These are phyloP conservation scores for Rhizophora apiculata DNA, from an alignment of 345 rosid genomes.

Conservation along the genomic window DNA sequence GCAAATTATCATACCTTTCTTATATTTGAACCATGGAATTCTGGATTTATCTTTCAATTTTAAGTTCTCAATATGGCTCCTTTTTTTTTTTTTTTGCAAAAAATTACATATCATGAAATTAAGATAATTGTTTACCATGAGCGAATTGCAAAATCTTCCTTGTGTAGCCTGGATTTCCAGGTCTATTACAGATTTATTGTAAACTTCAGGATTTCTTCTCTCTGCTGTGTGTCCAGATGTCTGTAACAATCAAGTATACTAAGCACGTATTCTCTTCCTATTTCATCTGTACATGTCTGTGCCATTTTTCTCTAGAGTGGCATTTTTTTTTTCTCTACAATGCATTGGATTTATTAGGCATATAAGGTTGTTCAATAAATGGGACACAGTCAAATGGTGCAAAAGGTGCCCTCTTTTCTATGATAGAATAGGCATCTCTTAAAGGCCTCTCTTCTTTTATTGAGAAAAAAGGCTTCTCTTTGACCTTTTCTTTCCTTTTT, in stretches of 20 bases:
- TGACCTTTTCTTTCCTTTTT: slow-evolving; percentile 17
- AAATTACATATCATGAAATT: not conserved
- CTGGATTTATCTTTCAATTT: not conserved
- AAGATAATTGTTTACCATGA: not conserved
- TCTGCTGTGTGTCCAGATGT: not conserved
- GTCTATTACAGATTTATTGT: not conserved
- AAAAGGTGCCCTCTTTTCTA: not conserved
- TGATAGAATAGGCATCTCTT: not conserved
- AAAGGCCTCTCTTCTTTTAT: not conserved
- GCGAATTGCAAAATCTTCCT: not conserved
- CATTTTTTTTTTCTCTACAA: not conserved
- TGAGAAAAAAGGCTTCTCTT: not conserved
- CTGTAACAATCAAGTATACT: not conserved
- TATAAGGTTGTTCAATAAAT: too few species aligned
- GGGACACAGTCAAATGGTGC: too few species aligned
- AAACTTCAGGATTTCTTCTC: too few species aligned
- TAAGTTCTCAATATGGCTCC: not conserved
- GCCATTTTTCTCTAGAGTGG: not conserved
- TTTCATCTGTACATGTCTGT: not conserved
- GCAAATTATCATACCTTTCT: slow-evolving; percentile 8
- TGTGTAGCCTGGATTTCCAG: not conserved
- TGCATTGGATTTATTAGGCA: too few species aligned
- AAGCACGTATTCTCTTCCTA: not conserved
- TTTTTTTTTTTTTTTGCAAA: not conserved
- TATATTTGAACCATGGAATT: not conserved